Percentiles rank a stretch among this genome's conserved stretches.
phyloP scores from a whole-genome alignment of 2,329 filamentous ascomycete species.

The Scedosporium minutisporum region DNA sequence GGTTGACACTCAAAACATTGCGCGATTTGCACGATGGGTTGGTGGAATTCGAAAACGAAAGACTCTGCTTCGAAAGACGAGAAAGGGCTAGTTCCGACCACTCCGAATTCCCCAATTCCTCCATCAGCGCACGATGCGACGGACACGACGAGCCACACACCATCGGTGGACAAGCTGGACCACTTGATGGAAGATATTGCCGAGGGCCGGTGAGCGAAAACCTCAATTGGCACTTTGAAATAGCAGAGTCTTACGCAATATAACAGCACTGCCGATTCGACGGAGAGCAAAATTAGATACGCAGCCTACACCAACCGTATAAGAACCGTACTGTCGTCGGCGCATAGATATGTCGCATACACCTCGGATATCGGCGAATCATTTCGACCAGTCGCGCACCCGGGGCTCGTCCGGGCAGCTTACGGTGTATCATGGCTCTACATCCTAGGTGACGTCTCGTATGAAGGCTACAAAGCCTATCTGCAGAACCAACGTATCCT shows the following conservation, averaged over 20 bases:
- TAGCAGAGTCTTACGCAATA: conserved; percentile 14
- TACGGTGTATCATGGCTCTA: conserved; percentile 93
- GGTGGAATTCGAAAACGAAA: conserved; percentile 1
- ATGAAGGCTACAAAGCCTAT: conserved; percentile 95
- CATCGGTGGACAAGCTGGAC: not conserved
- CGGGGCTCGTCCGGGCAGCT: conserved; percentile 66
- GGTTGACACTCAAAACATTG: no score
- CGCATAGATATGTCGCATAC: conserved; percentile 94
- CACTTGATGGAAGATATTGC: conserved; percentile 58
- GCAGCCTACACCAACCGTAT: conserved; percentile 82
- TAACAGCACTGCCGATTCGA: conserved; percentile 61
- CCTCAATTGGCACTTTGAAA: conserved; percentile 10
- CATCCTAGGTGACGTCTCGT: conserved; percentile 76
- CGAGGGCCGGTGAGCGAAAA: conserved; percentile 60
- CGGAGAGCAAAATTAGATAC: conserved; percentile 78
- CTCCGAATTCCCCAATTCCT: not conserved
- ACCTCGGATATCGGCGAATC: conserved; percentile 95
- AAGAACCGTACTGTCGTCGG: conserved; percentile 77
- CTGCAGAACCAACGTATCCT: conserved; percentile 67
- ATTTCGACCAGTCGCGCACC: conserved; percentile 87
- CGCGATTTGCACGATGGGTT: not conserved
- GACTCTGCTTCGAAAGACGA: not conserved
- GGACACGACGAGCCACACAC: not conserved
- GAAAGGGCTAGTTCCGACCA: not conserved
- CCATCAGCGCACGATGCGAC: not conserved